Evolutionary conservation across 768 basidiomycete species (phyloP), one percentile per base, ranked within the genome.

Genomic region (Chlorophyllum brunneum): DNA sequence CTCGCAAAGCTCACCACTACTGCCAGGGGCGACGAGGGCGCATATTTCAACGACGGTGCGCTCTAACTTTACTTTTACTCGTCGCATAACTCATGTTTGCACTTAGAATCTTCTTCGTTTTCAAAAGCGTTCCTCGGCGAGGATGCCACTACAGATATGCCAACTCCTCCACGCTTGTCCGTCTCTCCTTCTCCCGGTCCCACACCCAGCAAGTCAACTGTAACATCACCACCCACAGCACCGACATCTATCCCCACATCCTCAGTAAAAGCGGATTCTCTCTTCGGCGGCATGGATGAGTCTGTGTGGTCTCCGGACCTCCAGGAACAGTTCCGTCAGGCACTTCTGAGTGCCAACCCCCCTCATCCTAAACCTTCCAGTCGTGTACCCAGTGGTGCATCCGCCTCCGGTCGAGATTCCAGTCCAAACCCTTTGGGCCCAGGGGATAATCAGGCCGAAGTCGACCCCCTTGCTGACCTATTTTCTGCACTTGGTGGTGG

Each of bases 1-100:
- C 81, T 92, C 37, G 83, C 86, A 26, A 90, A 83, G 61, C 77
- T 92, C 38, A 89, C 90, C 3, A 85, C 84, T 2, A 85, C 84
- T 2, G 76, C 78, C 10, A 79, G 86, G 30, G 79, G 89, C 18
- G 86, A 87, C 44, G 86, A 89, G 51, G 80, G 76, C 7, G 70
- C 73, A 9, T 83, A 78, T 60, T 64, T 77, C 47, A 77, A 76
- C 58, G 71, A 79, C 49, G 78, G 83, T 82, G 56, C 48, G 65
- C 65, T 24, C 33, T 29, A 43, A 11, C 27, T 9, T 36, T 55
- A 26, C 44, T 62, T 11, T 38, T 34, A 57, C 18, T 56, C 49
- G 15, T 57, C 70, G 15, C 20, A 22, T 10, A 8, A 24, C 76
- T 75, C 54, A 75, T 75, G 55, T 72, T 75, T 26, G n/a, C n/a